Evolutionary conservation across 2,329 filamentous ascomycete genomes (phyloP), one percentile per base, ranked within the genome.

Genomic region (Colletotrichum chrysophilum): DNA sequence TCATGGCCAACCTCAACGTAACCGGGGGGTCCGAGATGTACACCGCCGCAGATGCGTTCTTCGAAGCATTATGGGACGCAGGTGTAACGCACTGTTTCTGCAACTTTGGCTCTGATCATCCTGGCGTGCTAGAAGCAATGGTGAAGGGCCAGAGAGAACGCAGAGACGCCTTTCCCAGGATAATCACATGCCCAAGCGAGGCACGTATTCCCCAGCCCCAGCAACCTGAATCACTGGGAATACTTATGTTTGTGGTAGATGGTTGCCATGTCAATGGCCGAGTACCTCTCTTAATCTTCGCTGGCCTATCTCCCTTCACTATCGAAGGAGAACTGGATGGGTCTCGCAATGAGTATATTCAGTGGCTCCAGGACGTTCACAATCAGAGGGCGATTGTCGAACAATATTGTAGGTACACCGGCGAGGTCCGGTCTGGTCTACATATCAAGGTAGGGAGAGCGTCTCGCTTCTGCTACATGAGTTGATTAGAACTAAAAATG

Each of bases 191-290:
- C n/a, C 43, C 43, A 18, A 52, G 43, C n/a, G 43, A 52, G n/a
- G 43, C n/a, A 21, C 16, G 43, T 52, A 34, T 34, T 34, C 32
- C 6, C 32, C 6, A 12, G 14, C 32, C 32, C 32, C 32, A 34
- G 32, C 5, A 34, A 34, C 12, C 13, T 34, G 32, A 14, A 14
- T 14, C 32, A 34, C 32, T 34, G 1, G 32, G 32, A 34, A 34
- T 34, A 14, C 32, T 34, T 34, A 34, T 34, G 13, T 7, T 34
- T 34, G 32, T 4, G 32, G 5, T 94, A 95, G 92, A 96, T 96
- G 94, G 94, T 96, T 8, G 94, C 94, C 30, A 90, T 96, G 80
- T 96, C 94, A 74, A 95, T 95, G 93, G 94, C 94, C 90, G 94
- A 65, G 93, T 93, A 0, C 94, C 95, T 0, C 92, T 96, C 5